Conservation (phyloP, 768 basidiomycete species). For the Phallus indusiatus region DNA sequence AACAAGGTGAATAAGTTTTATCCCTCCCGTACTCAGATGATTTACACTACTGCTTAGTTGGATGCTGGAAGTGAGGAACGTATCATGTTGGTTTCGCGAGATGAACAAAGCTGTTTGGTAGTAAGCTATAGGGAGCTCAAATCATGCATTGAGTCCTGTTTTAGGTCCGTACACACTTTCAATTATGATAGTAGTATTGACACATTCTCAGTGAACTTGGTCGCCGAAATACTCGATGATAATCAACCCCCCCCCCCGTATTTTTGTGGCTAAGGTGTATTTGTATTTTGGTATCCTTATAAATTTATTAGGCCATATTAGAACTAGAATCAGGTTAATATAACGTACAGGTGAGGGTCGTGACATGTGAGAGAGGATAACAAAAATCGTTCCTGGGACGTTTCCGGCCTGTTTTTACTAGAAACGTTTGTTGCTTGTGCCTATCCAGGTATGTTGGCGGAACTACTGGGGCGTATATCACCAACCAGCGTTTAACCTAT, state of each 20-base stretch:
- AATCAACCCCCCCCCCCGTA: background rate
- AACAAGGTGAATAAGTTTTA: constrained; percentile 67
- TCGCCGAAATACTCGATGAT: background rate
- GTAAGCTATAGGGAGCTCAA: constrained; percentile 92
- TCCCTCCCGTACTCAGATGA: background rate
- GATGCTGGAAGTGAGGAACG: constrained; percentile 91
- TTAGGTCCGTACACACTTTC: constrained; percentile 44
- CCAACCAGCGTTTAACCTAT: no score
- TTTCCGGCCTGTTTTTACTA: no score
- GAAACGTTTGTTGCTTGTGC: no score
- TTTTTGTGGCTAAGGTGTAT: background rate
- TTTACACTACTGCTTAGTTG: constrained; percentile 37
- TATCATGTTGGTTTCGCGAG: constrained; percentile 88
- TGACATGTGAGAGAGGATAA: no score
- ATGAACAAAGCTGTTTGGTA: constrained; percentile 93
- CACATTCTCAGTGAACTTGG: constrained; percentile 3
- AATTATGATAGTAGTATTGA: background rate
- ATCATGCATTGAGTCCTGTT: constrained; percentile 73
- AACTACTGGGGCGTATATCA: no score
- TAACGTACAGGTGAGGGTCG: background rate
- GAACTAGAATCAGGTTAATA: background rate
- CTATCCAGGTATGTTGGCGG: no score
- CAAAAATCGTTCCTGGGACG: no score
- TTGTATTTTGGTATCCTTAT: background rate
- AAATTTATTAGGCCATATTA: background rate